Conservation (phyloP, 2,329 filamentous ascomycete species). For the Pseudogymnoascus sp. region DNA sequence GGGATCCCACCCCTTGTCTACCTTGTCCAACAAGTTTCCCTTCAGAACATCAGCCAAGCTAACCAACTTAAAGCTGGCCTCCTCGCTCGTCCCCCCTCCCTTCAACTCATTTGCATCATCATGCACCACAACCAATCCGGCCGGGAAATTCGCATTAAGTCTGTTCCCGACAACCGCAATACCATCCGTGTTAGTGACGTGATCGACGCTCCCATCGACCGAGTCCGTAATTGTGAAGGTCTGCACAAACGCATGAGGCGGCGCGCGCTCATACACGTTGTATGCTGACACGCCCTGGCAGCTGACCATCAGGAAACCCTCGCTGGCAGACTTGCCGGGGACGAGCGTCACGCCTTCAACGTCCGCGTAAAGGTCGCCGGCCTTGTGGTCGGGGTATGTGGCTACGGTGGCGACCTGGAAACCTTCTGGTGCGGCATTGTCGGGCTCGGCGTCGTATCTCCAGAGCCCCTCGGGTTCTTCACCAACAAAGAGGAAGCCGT, state of each 20-base stretch:
- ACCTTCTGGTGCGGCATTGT: constrained; percentile 28
- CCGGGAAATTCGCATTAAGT: constrained; percentile 32
- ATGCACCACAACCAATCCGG: constrained; percentile 42
- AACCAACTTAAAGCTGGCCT: constrained; percentile 44
- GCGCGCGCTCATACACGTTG: constrained; percentile 40
- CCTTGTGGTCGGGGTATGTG: constrained; percentile 14
- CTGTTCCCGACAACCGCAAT: constrained; percentile 28
- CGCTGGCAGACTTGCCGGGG: constrained; percentile 34
- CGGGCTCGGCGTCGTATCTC: constrained; percentile 44
- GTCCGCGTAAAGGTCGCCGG: constrained; percentile 41
- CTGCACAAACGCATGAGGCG: constrained; percentile 41
- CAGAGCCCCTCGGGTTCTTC: constrained; percentile 45
- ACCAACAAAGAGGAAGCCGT: constrained; percentile 42
- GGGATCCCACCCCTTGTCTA: constrained; percentile 35
- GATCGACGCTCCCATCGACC: constrained; percentile 35
- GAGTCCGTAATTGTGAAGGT: constrained; percentile 41
- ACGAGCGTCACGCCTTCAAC: constrained; percentile 47
- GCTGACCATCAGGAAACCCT: constrained; percentile 44
- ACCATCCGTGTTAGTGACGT: constrained; percentile 46
- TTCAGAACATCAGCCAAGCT: constrained; percentile 27
- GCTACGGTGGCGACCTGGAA: constrained; percentile 35
- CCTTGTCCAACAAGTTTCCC: constrained; percentile 28
- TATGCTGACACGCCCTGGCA: constrained; percentile 46
- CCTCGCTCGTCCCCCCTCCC: constrained; percentile 35
- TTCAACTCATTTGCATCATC: constrained; percentile 45